A percentile compares a stretch with the other conserved stretches of the same genome.
Evolutionary conservation across 2,329 filamentous ascomycete genomes (phyloP).

Genomic region (Xylariaceae sp.): DNA sequence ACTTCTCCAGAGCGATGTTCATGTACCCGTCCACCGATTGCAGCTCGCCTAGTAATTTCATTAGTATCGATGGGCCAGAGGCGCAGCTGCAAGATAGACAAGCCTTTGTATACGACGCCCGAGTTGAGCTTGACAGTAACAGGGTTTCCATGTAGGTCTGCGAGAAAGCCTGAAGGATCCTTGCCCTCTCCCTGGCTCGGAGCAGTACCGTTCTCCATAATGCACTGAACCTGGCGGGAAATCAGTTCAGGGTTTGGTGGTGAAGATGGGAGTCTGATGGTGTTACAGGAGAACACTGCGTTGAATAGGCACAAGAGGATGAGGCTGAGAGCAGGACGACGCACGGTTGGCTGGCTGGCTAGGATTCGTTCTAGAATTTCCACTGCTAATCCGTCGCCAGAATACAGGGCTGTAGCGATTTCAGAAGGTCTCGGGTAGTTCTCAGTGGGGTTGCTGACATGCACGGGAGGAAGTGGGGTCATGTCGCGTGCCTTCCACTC

Average conservation of each 20-base stretch:
- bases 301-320: not conserved
- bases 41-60: slow-evolving; percentile 66
- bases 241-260: no score
- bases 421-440: no score
- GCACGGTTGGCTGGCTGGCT: no score
- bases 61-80: not conserved
- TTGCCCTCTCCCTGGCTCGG: slow-evolving; percentile 64
- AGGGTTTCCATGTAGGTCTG: slow-evolving; percentile 88
- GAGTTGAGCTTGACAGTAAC: slow-evolving; percentile 98
- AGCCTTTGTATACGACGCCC: slow-evolving; percentile 96
- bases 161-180: slow-evolving; percentile 89
- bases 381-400: no score
- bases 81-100: slow-evolving; percentile 15
- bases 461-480: no score
- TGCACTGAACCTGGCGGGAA: slow-evolving; percentile 4
- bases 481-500: no score
- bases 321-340: not conserved
- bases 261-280: no score
- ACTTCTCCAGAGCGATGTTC: slow-evolving; percentile 98
- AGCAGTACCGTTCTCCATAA: slow-evolving; percentile 71
- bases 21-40: slow-evolving; percentile 99
- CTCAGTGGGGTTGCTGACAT: no score
- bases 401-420: no score
- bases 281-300: no score
- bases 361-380: no score